A percentile compares a stretch with the other conserved stretches of the same genome.
Evolutionary conservation across 2,329 filamentous ascomycete genomes (phyloP).

Genomic region (Xylaria sp.): DNA sequence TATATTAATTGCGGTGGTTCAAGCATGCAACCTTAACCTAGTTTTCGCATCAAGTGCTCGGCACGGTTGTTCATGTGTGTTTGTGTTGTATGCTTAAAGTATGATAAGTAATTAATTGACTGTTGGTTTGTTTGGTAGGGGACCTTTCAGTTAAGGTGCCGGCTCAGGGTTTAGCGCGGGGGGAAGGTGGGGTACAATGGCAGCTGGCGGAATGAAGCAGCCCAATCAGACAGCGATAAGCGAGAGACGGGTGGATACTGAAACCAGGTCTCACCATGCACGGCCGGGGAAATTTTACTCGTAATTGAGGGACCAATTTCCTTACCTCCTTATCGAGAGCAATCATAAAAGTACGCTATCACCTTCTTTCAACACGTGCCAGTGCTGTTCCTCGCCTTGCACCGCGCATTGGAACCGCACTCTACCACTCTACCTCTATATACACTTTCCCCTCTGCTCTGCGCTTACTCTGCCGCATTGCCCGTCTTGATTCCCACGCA

Average conservation of each 20-base stretch:
- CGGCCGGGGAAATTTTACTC: conserved; percentile 30
- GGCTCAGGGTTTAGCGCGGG: not conserved
- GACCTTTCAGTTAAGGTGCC: conserved; percentile 1
- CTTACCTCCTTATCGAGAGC: conserved; percentile 31
- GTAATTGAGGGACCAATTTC: conserved; percentile 27
- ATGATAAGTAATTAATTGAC: not conserved
- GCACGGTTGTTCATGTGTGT: not conserved
- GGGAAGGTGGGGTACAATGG: not conserved
- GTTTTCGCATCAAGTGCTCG: not conserved
- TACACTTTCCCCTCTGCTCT: not conserved
- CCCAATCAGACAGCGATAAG: conserved; percentile 21
- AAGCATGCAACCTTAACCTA: not conserved
- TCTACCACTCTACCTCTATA: not conserved
- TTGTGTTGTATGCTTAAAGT: not conserved
- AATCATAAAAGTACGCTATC: not conserved
- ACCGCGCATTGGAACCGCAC: not conserved
- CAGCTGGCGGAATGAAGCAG: not conserved
- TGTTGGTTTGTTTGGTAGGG: not conserved
- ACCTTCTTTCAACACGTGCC: conserved; percentile 9
- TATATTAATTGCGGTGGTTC: not conserved
- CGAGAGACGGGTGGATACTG: conserved; percentile 9
- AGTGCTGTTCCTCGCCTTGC: not conserved
- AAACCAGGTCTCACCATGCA: conserved; percentile 16
- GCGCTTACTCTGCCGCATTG: not conserved
- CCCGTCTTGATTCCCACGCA: not conserved